Evolutionary conservation across 768 basidiomycete species (phyloP).

Genomic region (Lyophyllum atratum): DNA sequence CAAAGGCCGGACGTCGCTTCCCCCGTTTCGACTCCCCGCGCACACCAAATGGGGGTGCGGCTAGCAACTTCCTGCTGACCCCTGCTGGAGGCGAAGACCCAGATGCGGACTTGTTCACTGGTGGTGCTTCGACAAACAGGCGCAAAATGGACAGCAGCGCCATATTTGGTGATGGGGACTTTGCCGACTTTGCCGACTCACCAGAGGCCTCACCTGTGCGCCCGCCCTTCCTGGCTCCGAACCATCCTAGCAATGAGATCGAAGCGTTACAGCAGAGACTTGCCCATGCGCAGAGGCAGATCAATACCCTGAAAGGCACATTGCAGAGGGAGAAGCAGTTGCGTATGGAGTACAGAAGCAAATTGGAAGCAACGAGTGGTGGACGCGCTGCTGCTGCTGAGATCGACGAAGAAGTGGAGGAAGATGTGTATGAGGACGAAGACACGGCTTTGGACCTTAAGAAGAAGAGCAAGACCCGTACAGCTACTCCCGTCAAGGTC

Average conservation of each 20-base stretch:
- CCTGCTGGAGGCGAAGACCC: constrained; percentile 52
- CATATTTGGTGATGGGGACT: constrained; percentile 39
- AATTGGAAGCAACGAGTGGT: constrained; percentile 45
- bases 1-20: constrained; percentile 61
- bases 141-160: constrained; percentile 48
- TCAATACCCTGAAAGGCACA: constrained; percentile 77
- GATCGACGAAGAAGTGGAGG: constrained; percentile 48
- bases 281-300: constrained; percentile 85
- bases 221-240: constrained; percentile 66
- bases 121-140: constrained; percentile 64
- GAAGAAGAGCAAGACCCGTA: constrained; percentile 33
- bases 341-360: constrained; percentile 65
- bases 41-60: constrained; percentile 59
- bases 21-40: constrained; percentile 72
- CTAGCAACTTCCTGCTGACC: constrained; percentile 50
- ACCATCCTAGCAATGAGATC: constrained; percentile 78
- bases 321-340: constrained; percentile 83
- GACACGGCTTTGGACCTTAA: constrained; percentile 42
- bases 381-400: constrained; percentile 39
- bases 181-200: constrained; percentile 51
- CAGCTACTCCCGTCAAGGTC: constrained; percentile 57
- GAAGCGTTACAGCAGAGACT: constrained; percentile 80
- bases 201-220: constrained; percentile 59
- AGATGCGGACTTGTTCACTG: constrained; percentile 71
- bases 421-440: constrained; percentile 42